Evolutionary conservation across 2,329 filamentous ascomycete genomes (phyloP).

Genomic region (Phyllosticta paracitricarpa): DNA sequence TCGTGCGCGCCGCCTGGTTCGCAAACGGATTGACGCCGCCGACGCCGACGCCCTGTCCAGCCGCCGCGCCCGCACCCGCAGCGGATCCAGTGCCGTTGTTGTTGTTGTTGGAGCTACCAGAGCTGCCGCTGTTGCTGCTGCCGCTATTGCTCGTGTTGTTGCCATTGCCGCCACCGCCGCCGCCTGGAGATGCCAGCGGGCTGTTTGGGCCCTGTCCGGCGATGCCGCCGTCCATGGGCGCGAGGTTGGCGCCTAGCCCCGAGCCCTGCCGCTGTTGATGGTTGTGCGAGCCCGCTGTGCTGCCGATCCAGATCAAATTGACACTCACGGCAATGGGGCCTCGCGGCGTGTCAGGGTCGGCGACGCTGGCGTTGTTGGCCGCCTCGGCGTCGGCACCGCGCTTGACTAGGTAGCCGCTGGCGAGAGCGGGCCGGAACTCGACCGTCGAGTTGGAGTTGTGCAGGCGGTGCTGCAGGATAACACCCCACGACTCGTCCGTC

Average conservation of each 20-base stretch:
- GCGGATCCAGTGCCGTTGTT: not conserved
- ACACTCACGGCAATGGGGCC: conserved; percentile 30
- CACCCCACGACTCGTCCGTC: conserved; percentile 67
- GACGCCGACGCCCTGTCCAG: not conserved
- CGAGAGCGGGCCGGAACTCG: conserved; percentile 28
- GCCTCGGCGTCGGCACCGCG: conserved; percentile 21
- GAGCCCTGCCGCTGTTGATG: conserved; percentile 10
- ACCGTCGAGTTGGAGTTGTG: conserved; percentile 27
- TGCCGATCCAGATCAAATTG: conserved; percentile 35
- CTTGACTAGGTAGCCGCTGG: conserved; percentile 35
- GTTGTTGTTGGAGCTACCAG: not conserved
- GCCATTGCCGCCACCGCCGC: not conserved
- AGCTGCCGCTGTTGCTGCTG: not conserved
- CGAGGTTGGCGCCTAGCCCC: not conserved
- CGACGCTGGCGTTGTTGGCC: conserved; percentile 4
- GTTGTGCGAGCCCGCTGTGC: conserved; percentile 22
- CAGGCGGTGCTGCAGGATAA: conserved; percentile 54
- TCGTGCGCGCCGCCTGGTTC: conserved; percentile 14
- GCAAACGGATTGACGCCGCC: not conserved
- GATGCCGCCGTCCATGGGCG: not conserved
- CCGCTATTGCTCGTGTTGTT: not conserved
- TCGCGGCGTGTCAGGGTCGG: conserved; percentile 16
- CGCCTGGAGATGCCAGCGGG: conserved; percentile 11
- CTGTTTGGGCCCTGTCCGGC: conserved; percentile 4
- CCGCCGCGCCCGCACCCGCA: conserved; percentile 12